phyloP scores from a whole-genome alignment of 257 asterid species.

The Datura wrightii region DNA sequence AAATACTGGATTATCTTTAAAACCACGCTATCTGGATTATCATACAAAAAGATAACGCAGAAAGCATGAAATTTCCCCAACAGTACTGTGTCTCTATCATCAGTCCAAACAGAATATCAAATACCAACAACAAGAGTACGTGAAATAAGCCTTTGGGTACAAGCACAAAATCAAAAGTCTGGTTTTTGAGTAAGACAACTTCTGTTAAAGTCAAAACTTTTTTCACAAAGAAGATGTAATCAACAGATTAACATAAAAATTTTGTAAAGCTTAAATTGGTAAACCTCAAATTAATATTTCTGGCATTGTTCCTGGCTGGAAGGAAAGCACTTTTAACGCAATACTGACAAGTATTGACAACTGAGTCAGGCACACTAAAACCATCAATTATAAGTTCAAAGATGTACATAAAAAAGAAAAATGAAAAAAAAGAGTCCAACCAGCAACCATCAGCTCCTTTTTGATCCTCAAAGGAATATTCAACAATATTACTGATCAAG shows the following conservation, averaged over 20 bases:
- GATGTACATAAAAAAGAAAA: not conserved
- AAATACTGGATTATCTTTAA: no score
- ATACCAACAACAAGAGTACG: conserved; percentile 10
- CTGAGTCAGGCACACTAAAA: conserved; percentile 19
- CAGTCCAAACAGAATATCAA: conserved; percentile 9
- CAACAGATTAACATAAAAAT: not conserved
- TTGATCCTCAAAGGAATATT: conserved; percentile 15
- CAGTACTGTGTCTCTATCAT: not conserved
- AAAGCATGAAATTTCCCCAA: not conserved
- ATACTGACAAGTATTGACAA: not conserved
- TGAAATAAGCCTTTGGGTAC: not conserved
- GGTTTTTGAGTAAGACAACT: not conserved
- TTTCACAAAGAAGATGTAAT: not conserved
- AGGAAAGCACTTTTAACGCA: not conserved
- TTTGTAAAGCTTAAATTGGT: not conserved
- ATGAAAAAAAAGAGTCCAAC: not conserved
- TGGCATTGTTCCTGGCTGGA: not conserved
- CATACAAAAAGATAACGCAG: not conserved
- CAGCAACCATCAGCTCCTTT: not conserved
- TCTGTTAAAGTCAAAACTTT: not conserved
- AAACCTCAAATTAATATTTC: not conserved
- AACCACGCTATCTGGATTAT: not conserved
- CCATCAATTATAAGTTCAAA: not conserved
- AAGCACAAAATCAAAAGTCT: not conserved
- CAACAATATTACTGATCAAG: conserved; percentile 2